Evolutionary conservation across 225 moss, liverwort and hornwort genomes (phyloP).

Genomic region (Physcomitrium patens): DNA sequence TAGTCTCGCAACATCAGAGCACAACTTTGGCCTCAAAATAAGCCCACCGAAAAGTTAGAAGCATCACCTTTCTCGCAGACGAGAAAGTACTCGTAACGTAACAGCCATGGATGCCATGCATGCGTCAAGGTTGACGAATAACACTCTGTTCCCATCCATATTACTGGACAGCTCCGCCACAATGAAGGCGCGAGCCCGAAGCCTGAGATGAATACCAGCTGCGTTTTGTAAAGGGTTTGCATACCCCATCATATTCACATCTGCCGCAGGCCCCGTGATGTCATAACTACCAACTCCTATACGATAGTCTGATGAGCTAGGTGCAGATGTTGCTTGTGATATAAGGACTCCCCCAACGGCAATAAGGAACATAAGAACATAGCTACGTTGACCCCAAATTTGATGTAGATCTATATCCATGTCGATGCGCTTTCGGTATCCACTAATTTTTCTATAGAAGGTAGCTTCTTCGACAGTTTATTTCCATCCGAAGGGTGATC

Average conservation of each 20-base stretch:
- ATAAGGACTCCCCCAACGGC: constrained; percentile 19
- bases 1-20: constrained; percentile 11
- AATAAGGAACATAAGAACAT: constrained; percentile 28
- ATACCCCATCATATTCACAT: constrained; percentile 98
- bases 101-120: constrained; percentile 98
- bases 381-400: constrained; percentile 22
- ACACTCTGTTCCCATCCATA: constrained; percentile 63
- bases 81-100: constrained; percentile 79
- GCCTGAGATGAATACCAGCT: constrained; percentile 90
- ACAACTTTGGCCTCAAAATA: neutral
- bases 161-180: constrained; percentile 77
- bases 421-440: constrained; percentile 14
- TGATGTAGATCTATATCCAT: constrained; percentile 31
- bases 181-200: constrained; percentile 89
- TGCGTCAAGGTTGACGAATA: constrained; percentile 92
- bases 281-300: constrained; percentile 92
- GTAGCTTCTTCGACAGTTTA: constrained; percentile 16
- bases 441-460: constrained; percentile 15
- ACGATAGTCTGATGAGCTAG: constrained; percentile 53
- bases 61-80: constrained; percentile 73
- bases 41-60: constrained; percentile 25
- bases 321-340: constrained; percentile 28
- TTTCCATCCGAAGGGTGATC: constrained; percentile 35
- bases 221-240: constrained; percentile 93
- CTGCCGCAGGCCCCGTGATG: constrained; percentile 95